A percentile compares a stretch with the other conserved stretches of the same genome.
phyloP scores from a whole-genome alignment of 257 asterid genomes.

The Handroanthus guayacan region DNA sequence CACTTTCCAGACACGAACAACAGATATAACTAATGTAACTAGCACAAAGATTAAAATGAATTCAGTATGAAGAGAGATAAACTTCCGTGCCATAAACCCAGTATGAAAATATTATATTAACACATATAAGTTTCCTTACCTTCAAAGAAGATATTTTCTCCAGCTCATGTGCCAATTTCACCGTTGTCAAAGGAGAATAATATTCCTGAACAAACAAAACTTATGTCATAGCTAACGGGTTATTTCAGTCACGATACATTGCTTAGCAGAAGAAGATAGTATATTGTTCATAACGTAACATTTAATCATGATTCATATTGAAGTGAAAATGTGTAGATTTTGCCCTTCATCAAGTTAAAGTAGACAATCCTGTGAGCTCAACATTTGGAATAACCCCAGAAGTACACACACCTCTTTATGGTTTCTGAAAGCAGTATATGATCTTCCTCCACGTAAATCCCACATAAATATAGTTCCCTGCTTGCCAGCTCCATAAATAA shows the following conservation, averaged over 20 bases:
- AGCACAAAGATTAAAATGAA: conserved; percentile 17
- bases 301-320: conserved; percentile 13
- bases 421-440: conserved; percentile 69
- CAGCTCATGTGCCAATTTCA: conserved; percentile 82
- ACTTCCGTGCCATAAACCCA: conserved; percentile 15
- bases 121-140: conserved; percentile 54
- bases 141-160: conserved; percentile 77
- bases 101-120: neutral
- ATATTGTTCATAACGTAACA: conserved; percentile 23
- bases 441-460: conserved; percentile 96
- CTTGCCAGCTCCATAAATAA: conserved; percentile 87
- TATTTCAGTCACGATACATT: conserved; percentile 4
- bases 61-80: conserved; percentile 9
- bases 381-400: conserved; percentile 23
- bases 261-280: conserved; percentile 31
- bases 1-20: neutral
- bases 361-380: conserved; percentile 19
- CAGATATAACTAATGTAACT: neutral
- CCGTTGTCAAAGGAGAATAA: conserved; percentile 64
- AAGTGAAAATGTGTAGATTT: conserved; percentile 9
- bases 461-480: conserved; percentile 78
- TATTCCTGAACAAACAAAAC: conserved; percentile 56
- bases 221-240: conserved; percentile 21
- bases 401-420: conserved; percentile 63
- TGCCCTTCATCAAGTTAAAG: conserved; percentile 7